phyloP scores from a whole-genome alignment of 441 rosid species.

The Euphorbia schlechtendalii region DNA sequence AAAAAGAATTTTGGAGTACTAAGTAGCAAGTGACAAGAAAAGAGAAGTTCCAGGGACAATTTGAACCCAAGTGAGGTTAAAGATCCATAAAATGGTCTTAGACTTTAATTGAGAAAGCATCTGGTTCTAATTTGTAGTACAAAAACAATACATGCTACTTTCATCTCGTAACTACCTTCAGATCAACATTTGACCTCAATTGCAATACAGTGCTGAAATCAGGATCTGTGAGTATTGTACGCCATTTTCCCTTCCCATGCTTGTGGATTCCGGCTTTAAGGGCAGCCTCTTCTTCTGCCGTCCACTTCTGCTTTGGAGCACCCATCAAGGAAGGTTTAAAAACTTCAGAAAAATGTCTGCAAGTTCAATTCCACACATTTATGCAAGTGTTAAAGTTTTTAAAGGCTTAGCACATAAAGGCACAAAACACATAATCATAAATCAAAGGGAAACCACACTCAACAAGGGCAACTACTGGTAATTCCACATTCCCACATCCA shows the following conservation, averaged over 20 bases:
- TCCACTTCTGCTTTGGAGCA: constrained; percentile 98
- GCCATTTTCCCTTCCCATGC: constrained; percentile 98
- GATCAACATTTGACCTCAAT: constrained; percentile 92
- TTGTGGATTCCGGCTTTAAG: constrained; percentile 79
- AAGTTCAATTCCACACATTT: not conserved
- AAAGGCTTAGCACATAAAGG: not conserved
- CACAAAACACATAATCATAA: not conserved
- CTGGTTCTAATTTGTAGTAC: not conserved
- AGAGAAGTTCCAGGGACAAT: not conserved
- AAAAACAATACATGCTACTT: not conserved
- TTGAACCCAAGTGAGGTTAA: not conserved
- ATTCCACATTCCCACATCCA: not conserved
- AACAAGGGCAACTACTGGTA: not conserved
- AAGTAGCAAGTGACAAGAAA: not conserved
- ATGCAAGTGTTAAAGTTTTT: not conserved
- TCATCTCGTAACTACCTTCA: constrained; percentile 47
- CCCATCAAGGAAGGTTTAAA: constrained; percentile 48
- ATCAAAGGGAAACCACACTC: not conserved
- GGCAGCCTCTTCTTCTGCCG: constrained; percentile 67
- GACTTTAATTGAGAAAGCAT: constrained; percentile 6
- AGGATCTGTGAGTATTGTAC: constrained; percentile 92
- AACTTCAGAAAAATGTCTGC: constrained; percentile 2
- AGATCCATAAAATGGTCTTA: no score
- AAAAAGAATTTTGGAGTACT: not conserved
- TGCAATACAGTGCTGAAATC: constrained; percentile 66